phyloP scores from a whole-genome alignment of 768 basidiomycete genomes.

The Lactarius akahatsu region DNA sequence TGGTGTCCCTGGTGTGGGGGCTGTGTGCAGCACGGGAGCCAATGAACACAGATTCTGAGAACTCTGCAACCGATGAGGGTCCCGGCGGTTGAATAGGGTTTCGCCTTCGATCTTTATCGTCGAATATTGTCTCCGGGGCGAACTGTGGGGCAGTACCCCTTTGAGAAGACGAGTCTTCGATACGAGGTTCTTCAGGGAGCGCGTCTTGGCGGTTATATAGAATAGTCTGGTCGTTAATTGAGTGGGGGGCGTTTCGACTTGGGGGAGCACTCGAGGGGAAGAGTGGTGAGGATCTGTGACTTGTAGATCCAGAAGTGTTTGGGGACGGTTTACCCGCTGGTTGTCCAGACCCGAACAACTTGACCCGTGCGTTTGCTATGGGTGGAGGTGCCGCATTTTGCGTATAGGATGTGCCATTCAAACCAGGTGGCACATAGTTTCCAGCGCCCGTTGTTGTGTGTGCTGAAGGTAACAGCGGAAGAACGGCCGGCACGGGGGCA shows the following conservation, averaged over 20 bases:
- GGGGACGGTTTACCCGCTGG: slow-evolving; percentile 11
- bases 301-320: slow-evolving; percentile 10
- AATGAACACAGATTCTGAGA: slow-evolving; percentile 22
- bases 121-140: slow-evolving; percentile 1
- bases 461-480: background rate
- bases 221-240: slow-evolving; percentile 1
- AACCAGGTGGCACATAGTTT: slow-evolving; percentile 6
- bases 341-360: slow-evolving; percentile 11
- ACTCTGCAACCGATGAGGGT: slow-evolving; percentile 13
- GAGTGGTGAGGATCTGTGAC: slow-evolving; percentile 13
- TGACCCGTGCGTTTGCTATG: background rate
- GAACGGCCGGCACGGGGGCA: background rate
- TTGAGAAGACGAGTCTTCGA: background rate
- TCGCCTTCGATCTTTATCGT: slow-evolving; percentile 5
- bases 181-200: background rate
- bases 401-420: slow-evolving; percentile 10
- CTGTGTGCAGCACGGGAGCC: slow-evolving; percentile 1
- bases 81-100: background rate
- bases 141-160: background rate
- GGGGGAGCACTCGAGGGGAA: slow-evolving; percentile 2
- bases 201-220: background rate
- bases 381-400: slow-evolving; percentile 8
- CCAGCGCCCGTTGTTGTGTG: background rate
- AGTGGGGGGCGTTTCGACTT: slow-evolving; percentile 2
- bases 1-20: slow-evolving; percentile 11